Evolutionary conservation across 2,329 filamentous ascomycete species (phyloP), one percentile per base, ranked within the genome.

Genomic region (Pseudophaeomoniella oleicola): DNA sequence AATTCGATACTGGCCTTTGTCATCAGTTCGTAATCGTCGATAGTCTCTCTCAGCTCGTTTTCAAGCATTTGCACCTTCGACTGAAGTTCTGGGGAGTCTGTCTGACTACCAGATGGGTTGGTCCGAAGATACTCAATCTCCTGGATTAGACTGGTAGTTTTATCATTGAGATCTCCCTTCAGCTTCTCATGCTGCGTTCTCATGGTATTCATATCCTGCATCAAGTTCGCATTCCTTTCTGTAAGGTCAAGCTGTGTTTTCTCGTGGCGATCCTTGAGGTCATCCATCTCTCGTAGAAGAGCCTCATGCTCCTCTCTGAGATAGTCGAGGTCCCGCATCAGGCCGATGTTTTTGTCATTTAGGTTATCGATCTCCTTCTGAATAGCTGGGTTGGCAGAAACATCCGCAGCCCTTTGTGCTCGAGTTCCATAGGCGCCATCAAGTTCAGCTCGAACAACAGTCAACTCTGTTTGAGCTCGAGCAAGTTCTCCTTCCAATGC

Each of bases 371-470:
- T 62, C 49, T 79, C 72, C 37, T 65, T 69, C 48, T 73, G 71
- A 31, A 76, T 63, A 15, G 62, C 63, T 3, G 68, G 70, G 35
- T 73, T 72, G 33, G 64, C 61, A 6, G 72, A 71, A 9, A 70
- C 70, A 51, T 79, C 75, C n/a, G 75, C 77, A 10, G 76, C 75
- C 19, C 78, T 72, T 52, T 82, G 67, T 6, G 75, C 71, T 36
- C 78, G 67, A n/a, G 69, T 72, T 30, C 90, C 90, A 53, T 96
- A 94, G 52, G 93, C 92, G 43, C 85, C 85, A 49, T 94, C 90
- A 16, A 96, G 81, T 56, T 96, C 88, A 37, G 87, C 84, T 51
- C 77, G 75, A 16, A 82, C 85, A 46, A 96, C 79, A n/a, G 88
- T 92, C 30, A 96, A 71, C 62, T 96, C 78, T 2, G 78, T 82